These are phyloP conservation scores for Ricinus communis DNA, from an alignment of 345 rosid genomes.

Conservation along the genomic window DNA sequence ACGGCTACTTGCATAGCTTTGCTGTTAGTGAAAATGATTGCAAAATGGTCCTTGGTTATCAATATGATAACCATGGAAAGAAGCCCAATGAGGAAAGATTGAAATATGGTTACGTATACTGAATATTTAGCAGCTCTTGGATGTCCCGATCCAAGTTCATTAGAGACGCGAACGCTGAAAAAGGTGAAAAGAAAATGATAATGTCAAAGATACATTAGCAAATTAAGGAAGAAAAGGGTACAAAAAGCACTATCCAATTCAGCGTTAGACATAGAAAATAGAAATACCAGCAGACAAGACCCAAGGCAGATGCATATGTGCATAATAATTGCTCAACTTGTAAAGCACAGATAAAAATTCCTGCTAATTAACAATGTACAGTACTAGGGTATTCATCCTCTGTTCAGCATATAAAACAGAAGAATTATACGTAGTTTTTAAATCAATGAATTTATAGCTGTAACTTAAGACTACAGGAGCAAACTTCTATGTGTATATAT, in stretches of 20 bases:
- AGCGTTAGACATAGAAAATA: background rate
- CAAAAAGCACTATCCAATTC: background rate
- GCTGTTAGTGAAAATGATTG: conserved; percentile 64
- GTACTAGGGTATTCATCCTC: no score
- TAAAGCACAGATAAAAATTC: no score
- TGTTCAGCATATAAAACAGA: no score
- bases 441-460: no score
- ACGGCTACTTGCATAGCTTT: conserved; percentile 47
- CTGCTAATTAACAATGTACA: no score
- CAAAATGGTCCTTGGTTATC: conserved; percentile 51
- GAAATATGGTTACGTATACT: conserved; percentile 48
- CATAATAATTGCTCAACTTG: no score
- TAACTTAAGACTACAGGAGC: no score
- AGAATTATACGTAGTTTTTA: no score
- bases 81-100: conserved; percentile 64
- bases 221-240: background rate
- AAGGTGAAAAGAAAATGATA: background rate
- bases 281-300: no score
- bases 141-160: conserved; percentile 71
- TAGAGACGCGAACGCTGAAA: conserved; percentile 72
- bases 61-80: conserved; percentile 56
- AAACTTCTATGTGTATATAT: no score
- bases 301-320: background rate
- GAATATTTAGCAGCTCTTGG: conserved; percentile 80
- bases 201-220: background rate